Percentiles rank a stretch among this genome's conserved stretches.
Conservation (phyloP, 2,329 filamentous ascomycete genomes). For the Orbilia quercus region DNA sequence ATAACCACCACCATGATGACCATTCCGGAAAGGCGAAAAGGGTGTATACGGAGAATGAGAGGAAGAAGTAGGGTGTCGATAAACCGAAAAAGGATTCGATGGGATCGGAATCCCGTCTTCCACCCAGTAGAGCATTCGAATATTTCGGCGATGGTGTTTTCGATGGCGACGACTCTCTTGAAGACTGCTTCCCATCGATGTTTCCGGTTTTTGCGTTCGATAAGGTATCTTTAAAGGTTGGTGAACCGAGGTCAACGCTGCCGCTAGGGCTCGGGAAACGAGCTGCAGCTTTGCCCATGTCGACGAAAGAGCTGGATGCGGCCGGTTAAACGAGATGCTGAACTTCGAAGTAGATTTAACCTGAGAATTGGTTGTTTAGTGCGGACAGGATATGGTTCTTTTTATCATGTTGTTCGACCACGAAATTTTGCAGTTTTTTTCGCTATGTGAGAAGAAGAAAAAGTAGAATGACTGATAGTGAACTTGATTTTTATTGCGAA, state of each 20-base stretch:
- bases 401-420: too few relatives aligned
- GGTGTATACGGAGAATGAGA: constrained; percentile 37
- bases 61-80: constrained; percentile 50
- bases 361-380: constrained; percentile 7
- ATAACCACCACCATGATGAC: constrained; percentile 51
- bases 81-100: constrained; percentile 45
- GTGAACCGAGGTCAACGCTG: constrained; percentile 18
- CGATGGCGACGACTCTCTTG: background rate
- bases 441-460: constrained; percentile 9
- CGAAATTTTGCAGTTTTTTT: constrained; percentile 7
- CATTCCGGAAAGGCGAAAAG: constrained; percentile 50
- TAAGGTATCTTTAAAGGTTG: background rate
- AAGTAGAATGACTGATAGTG: too few relatives aligned
- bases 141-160: constrained; percentile 3
- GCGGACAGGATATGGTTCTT: constrained; percentile 6
- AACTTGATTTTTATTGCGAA: background rate
- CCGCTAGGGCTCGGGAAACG: constrained; percentile 26
- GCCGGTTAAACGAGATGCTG: constrained; percentile 19
- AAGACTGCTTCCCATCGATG: background rate
- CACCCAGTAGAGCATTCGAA: constrained; percentile 1
- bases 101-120: constrained; percentile 17
- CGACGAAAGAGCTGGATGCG: constrained; percentile 2
- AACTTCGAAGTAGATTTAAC: background rate
- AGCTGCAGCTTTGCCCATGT: constrained; percentile 44
- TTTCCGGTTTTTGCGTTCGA: background rate